Evolutionary conservation across 495 filamentous ascomycete species (phyloP), one percentile per base, ranked within the genome.

Genomic region (Mytilinidion resinicola): DNA sequence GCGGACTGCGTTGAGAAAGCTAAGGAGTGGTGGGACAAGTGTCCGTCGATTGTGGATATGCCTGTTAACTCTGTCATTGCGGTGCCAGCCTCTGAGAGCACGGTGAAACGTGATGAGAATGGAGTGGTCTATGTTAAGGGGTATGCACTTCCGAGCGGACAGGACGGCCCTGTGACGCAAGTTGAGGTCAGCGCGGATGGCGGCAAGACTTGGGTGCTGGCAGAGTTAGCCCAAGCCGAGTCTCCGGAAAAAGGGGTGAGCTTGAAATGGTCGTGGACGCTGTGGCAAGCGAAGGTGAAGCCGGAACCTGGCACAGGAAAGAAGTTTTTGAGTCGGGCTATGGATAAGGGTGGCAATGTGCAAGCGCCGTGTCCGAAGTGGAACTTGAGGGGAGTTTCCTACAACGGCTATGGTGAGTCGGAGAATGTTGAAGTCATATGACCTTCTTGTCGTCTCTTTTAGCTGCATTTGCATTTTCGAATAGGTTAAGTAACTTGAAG

Each of bases 381-480:
- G 82, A 84, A 83, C 66, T 65, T 80, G 48, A 73, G 83, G 44
- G 82, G 83, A 3, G 80, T 85, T 8, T 79, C 73, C 46, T 85
- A 84, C 69, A 79, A 80, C 68, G 82, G 80, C 12, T 85, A 79
- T 70, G 82, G 82, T 0, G 76, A 83, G 62, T 70, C 71, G 19
- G 73, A 70, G 42, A 72, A 75, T 35, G 53, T 84, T 30, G 25
- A 30, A 30, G 25, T 30, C 25, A 30, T 30, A 30, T 30, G 25
- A 30, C 25, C 25, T 6, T 30, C 25, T 30, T 30, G 25, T 30
- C 25, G 6, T 30, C 25, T 30, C 25, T 30, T 30, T 30, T 30
- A 30, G 25, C 6, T 6, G 25, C 25, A 30, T 30, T 30, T 30
- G 25, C 25, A 6, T 6, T 30, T 30, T 30, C 25, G 25, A 6